Evolutionary conservation across 2,329 filamentous ascomycete species (phyloP).

Genomic region (Curvularia lunata): DNA sequence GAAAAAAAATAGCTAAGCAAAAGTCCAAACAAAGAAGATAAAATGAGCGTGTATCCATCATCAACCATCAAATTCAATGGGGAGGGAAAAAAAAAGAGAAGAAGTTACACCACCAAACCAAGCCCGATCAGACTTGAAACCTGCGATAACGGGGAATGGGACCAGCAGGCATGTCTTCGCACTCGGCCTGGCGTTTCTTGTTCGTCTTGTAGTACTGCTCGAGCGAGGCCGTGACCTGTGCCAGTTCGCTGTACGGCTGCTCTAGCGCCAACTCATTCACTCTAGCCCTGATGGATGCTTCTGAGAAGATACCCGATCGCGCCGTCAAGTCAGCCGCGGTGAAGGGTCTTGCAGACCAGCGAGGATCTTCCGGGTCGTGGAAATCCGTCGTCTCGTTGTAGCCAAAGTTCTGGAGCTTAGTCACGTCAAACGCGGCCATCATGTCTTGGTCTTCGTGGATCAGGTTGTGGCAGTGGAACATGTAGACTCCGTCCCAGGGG

Average conservation of each 20-base stretch:
- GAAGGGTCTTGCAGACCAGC: background rate
- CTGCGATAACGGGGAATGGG: background rate
- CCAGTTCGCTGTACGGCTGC: constrained; percentile 39
- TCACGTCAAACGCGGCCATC: constrained; percentile 55
- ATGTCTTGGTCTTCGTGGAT: constrained; percentile 56
- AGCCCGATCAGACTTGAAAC: background rate
- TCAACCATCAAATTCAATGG: background rate
- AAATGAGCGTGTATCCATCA: background rate
- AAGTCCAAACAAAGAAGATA: background rate
- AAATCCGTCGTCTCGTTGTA: constrained; percentile 46
- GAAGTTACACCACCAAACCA: background rate
- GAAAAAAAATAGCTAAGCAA: background rate
- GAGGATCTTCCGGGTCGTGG: constrained; percentile 41
- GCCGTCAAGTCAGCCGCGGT: background rate
- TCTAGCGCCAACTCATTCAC: constrained; percentile 34
- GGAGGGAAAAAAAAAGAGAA: background rate
- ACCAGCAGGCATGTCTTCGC: background rate
- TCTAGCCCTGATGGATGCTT: constrained; percentile 35
- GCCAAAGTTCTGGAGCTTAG: constrained; percentile 41
- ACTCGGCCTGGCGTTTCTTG: background rate
- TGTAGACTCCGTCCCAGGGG: constrained; percentile 58
- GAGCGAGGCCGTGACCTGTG: constrained; percentile 35
- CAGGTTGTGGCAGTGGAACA: constrained; percentile 57
- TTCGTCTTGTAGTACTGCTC: constrained; percentile 30
- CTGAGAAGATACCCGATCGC: background rate